A percentile compares a stretch with the other conserved stretches of the same genome.
Evolutionary conservation across 2,329 filamentous ascomycete genomes (phyloP).

Genomic region (Ophiostoma triangulosporum): DNA sequence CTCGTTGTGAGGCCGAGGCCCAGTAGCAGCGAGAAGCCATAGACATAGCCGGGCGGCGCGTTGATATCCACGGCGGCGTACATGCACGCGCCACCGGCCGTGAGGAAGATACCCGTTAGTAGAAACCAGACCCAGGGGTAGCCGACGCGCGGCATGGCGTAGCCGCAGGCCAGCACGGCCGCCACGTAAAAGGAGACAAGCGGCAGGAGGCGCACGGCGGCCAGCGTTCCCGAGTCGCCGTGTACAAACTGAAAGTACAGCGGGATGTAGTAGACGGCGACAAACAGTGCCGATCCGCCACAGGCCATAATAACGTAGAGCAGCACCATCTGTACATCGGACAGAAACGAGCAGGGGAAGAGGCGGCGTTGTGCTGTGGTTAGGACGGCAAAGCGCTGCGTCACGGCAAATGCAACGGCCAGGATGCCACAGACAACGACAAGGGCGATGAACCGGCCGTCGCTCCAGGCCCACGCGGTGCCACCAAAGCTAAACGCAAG

Average conservation of each 20-base stretch:
- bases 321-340: constrained; percentile 23
- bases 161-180: constrained; percentile 23
- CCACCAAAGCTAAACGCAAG: constrained; percentile 41
- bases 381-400: constrained; percentile 29
- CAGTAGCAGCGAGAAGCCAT: constrained; percentile 25
- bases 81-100: constrained; percentile 24
- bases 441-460: constrained; percentile 11
- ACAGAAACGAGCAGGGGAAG: constrained; percentile 35
- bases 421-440: constrained; percentile 19
- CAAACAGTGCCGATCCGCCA: constrained; percentile 16
- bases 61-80: constrained; percentile 17
- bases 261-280: constrained; percentile 35
- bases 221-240: constrained; percentile 24
- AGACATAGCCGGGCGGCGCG: constrained; percentile 14
- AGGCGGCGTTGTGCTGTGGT: constrained; percentile 25
- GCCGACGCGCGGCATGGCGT: constrained; percentile 21
- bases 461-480: constrained; percentile 31
- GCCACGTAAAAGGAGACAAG: constrained; percentile 24
- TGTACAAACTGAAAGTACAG: constrained; percentile 36
- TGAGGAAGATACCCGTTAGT: constrained; percentile 21
- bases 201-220: constrained; percentile 26
- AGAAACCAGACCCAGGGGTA: constrained; percentile 29
- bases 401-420: constrained; percentile 28
- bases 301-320: constrained; percentile 26
- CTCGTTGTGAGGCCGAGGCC: constrained; percentile 25